Conservation (phyloP, 2,329 filamentous ascomycete species). For the Teratosphaeria gauchensis region DNA sequence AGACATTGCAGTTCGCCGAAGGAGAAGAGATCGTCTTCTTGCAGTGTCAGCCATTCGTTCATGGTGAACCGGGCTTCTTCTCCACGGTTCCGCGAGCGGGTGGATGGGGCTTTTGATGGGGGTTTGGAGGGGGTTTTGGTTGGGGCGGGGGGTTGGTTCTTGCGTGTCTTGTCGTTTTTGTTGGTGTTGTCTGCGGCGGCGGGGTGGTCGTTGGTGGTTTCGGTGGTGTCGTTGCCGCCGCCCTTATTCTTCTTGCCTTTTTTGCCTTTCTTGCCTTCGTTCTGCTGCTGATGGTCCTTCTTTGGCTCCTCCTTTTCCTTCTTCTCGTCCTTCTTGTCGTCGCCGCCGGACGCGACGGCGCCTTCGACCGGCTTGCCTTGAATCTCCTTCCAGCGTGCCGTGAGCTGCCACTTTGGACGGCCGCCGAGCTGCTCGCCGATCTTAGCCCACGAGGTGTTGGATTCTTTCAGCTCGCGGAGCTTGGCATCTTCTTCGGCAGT, state of each 20-base stretch:
- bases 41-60: constrained; percentile 20
- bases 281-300: constrained; percentile 10
- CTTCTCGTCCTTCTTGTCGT: constrained; percentile 10
- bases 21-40: constrained; percentile 27
- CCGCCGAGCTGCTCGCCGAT: constrained; percentile 24
- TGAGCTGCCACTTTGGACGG: constrained; percentile 15
- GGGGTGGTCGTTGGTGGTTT: neutral
- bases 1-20: constrained; percentile 33
- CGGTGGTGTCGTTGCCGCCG: neutral
- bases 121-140: constrained; percentile 6
- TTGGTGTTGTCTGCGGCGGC: constrained; percentile 4
- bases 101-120: constrained; percentile 4
- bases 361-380: constrained; percentile 9
- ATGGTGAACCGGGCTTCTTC: constrained; percentile 21
- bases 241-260: constrained; percentile 1
- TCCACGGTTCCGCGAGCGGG: neutral
- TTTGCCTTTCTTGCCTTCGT: constrained; percentile 4
- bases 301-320: constrained; percentile 14
- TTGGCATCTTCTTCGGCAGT: constrained; percentile 30
- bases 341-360: constrained; percentile 2
- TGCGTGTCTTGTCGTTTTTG: constrained; percentile 3
- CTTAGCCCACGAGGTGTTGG: constrained; percentile 21
- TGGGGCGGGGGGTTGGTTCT: neutral
- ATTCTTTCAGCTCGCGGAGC: constrained; percentile 28
- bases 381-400: constrained; percentile 28